Base-by-base conservation (phyloP, 192 early-diverging fungal genomes). In the Pecoramyces ruminantium region DNA sequence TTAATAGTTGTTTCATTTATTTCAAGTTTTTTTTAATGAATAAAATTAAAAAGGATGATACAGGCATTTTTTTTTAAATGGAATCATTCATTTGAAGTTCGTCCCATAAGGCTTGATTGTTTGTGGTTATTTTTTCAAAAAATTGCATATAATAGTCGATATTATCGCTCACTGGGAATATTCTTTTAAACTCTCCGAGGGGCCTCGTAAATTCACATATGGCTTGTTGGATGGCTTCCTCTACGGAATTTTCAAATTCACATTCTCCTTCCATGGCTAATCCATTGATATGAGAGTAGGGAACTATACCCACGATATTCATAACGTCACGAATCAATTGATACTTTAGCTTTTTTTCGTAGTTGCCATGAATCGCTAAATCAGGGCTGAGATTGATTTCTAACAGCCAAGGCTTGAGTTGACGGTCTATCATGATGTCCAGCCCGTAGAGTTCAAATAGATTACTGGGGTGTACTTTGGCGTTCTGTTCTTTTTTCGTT, bases 371-470 rank as follows among this genome's bases (percentile, higher is more conserved):
- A 2, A 11, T 28, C 29, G 11, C 11, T 13, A 78, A 29, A 39
- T 28, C 30, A 9, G 80, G 28, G 16, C 29, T 29, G 9, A 84
- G 29, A 40, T 84, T 84, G 1, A 84, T 58, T 80, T 84, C 83
- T 51, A 84, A 77, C 18, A 84, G 18, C 83, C 83, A 84, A 29
- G 83, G 77, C 34, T 84, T 84, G 28, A 84, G 30, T 2, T 78
- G 11, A 25, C 14, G 4, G 29, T 84, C 83, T 27, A 84, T 30
- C 13, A 84, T 82, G 2, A 84, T 77, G 79, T 84, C 83, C 13
- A 84, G 58, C 16, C 83, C 83, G 77, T 81, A 84, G 14, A 84
- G 21, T 25, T 84, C 83, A 79, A 84, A 84, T 80, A 84, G 2
- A 21, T 77, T 30, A 78, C 1, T 80, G 0, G 17, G 2, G 16